Base-by-base conservation (phyloP, 768 basidiomycete species). In the Mycena rebaudengoi region DNA sequence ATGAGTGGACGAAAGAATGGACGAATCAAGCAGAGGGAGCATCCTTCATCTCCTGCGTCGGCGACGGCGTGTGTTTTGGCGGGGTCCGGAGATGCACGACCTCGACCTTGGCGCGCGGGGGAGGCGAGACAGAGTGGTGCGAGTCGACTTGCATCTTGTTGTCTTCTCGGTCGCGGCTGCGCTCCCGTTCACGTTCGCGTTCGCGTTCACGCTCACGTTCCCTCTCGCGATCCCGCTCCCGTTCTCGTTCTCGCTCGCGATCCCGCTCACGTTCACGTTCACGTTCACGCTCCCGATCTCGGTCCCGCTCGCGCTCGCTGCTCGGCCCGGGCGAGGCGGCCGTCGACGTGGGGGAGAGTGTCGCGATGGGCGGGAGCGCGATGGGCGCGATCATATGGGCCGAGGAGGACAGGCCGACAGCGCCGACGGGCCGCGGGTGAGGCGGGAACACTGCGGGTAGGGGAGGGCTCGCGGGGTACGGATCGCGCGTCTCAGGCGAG, bases 391-490 rank as follows among this genome's bases (percentile, higher is more conserved):
- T 60, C 40, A 65, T 60, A 28, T 64, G 63, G 20, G 69, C 71
- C 7, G 80, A 78, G 5, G 78, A 75, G 21, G 80, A 75, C 51
- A 85, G 76, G 0, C 86, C 84, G 13, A 79, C 77, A 1, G 77
- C 70, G 16, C 91, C 91, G 50, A 91, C 83, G 12, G 91, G 91
- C 25, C 89, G 84, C 44, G 91, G 91, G 71, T 91, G 91, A 25
- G 90, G 89, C 40, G 91, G 91, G 30, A 93, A 81, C 7, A 85
- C 84, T 29, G 83, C 82, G 7, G 88, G 83, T 13, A 91, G 76
- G 25, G 87, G 74, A 0, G 91, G 88, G 68, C 83, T 82, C 57
- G 85, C 78, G 35, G 83, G 80, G 60, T 83, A 86, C 5, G 76
- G 73, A 37, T 86, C 86, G 53, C 89, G 86, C 13, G 83, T 80